Conservation (phyloP, 2,329 filamentous ascomycete species). For the Aspergillus bombycis region DNA sequence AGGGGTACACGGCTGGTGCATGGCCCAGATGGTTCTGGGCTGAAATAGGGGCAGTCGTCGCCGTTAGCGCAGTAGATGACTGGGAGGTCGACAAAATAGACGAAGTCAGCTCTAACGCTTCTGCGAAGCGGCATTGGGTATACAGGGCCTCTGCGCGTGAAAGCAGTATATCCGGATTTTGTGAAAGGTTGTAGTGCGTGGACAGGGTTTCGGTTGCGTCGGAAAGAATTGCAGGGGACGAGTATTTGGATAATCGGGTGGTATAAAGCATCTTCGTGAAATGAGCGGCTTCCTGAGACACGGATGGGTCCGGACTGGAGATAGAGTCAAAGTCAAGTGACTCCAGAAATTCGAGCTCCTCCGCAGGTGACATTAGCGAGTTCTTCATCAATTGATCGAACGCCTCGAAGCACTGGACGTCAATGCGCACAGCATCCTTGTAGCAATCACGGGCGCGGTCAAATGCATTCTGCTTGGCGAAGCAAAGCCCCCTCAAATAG, state of each 20-base stretch:
- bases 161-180: conserved; percentile 87
- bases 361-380: conserved; percentile 82
- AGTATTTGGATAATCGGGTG: conserved; percentile 92
- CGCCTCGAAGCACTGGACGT: conserved; percentile 97
- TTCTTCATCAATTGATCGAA: conserved; percentile 99
- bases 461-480: conserved; percentile 95
- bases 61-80: conserved; percentile 69
- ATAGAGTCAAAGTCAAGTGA: conserved; percentile 89
- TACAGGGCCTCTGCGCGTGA: conserved; percentile 89
- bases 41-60: conserved; percentile 29
- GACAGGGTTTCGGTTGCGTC: conserved; percentile 87
- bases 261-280: conserved; percentile 97
- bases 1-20: conserved; percentile 69
- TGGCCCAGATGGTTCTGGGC: conserved; percentile 47
- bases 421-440: conserved; percentile 94
- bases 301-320: conserved; percentile 64
- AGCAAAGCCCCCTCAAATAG: conserved; percentile 89
- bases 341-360: conserved; percentile 88
- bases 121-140: conserved; percentile 90
- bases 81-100: conserved; percentile 80
- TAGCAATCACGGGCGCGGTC: conserved; percentile 98
- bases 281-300: conserved; percentile 83
- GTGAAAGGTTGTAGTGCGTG: conserved; percentile 85
- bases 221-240: conserved; percentile 79
- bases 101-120: conserved; percentile 82